Base-by-base conservation (phyloP, 2,329 filamentous ascomycete species). In the Thielaviopsis euricoi region DNA sequence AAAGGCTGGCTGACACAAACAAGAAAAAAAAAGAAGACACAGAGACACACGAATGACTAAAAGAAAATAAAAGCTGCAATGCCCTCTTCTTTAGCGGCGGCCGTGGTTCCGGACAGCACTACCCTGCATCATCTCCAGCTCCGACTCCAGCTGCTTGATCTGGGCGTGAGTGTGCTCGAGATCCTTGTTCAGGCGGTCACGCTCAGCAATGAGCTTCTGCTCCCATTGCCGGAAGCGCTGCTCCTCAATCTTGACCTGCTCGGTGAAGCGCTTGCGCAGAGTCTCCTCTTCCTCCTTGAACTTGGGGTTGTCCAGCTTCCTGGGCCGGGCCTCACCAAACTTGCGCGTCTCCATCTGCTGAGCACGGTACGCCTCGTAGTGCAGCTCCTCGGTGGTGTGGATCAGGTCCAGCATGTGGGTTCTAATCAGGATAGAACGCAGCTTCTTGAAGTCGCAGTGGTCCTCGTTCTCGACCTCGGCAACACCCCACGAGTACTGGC, bases 381-480 rank as follows among this genome's bases (percentile, higher is more conserved):
- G 93, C 67, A 89, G 85, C 79, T 98, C 93, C 76, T 98, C 93
- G 65, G 93, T 98, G 63, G 94, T 98, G 79, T 98, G 93, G 71
- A 98, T 98, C 64, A 98, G 86, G 71, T 98, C 93, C 67, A 98
- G 83, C 93, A 98, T 98, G 79, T 98, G 93, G 55, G 91, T 96
- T 73, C 93, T 89, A 77, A 98, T 97, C 65, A 98, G 80, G 68
- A 98, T 97, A 53, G 91, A 95, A 67, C 93, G 90, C 63, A 98
- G 86, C 80, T 98, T 98, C 86, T 98, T 98, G 81, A 98, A 98
- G 75, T 98, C 93, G 76, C 93, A 98, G 80, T 98, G 93, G 71
- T 98, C 93, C 76, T 98, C 93, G 70, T 98, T 98, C 81, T 98
- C 93, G 56, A 98, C 93, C 74, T 98, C 93, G 62, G 93, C 93